phyloP scores from a whole-genome alignment of 345 rosid genomes.

The Pelargonium nanum region DNA sequence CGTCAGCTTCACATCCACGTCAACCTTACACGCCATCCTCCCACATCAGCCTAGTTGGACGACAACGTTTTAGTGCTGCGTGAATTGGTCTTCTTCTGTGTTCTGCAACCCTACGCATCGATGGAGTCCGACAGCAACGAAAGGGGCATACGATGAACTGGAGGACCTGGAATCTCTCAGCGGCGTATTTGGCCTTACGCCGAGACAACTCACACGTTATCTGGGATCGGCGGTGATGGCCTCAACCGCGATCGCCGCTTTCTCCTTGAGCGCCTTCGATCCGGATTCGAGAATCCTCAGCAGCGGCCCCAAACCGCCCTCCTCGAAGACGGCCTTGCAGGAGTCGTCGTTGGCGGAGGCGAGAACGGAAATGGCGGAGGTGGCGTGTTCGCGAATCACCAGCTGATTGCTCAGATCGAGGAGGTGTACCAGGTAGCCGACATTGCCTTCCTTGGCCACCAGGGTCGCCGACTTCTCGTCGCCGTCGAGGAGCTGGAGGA shows the following conservation, averaged over 20 bases:
- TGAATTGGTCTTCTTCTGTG: too few species aligned
- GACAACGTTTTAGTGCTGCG: too few species aligned
- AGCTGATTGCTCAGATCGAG: slow-evolving; percentile 44
- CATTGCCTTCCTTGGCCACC: slow-evolving; percentile 61
- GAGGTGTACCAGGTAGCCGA: slow-evolving; percentile 48
- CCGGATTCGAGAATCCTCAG: slow-evolving; percentile 54
- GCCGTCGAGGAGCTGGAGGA: slow-evolving; percentile 44
- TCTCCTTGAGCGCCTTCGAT: slow-evolving; percentile 45
- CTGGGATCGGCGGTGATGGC: slow-evolving; percentile 59
- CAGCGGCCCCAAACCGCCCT: slow-evolving; percentile 67
- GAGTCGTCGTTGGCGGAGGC: slow-evolving; percentile 50
- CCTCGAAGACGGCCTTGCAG: slow-evolving; percentile 51
- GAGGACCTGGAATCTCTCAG: too few species aligned
- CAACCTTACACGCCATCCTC: too few species aligned
- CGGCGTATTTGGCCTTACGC: too few species aligned
- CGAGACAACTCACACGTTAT: slow-evolving; percentile 62
- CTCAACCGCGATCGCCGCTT: slow-evolving; percentile 59
- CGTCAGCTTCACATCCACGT: too few species aligned
- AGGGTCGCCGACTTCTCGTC: slow-evolving; percentile 44
- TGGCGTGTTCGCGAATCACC: slow-evolving; percentile 52
- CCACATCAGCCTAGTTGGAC: too few species aligned
- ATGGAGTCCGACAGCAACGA: too few species aligned
- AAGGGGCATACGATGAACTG: too few species aligned
- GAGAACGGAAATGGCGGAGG: slow-evolving; percentile 46
- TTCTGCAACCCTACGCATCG: too few species aligned